phyloP scores from a whole-genome alignment of 2,329 filamentous ascomycete genomes.

The Xylaria sp. region DNA sequence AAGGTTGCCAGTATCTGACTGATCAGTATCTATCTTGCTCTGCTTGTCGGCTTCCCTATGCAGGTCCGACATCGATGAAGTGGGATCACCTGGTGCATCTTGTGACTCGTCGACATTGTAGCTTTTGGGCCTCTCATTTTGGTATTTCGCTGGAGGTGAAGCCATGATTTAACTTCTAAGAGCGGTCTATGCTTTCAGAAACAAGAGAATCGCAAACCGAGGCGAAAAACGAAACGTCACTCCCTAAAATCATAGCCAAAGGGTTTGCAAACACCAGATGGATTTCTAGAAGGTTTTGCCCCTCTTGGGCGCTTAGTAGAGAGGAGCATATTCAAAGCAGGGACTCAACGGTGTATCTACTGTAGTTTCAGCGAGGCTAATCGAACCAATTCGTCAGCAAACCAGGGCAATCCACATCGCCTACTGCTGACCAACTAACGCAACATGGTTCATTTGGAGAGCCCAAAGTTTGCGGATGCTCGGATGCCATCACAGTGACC shows the following conservation, averaged over 20 bases:
- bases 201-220: neutral
- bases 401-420: neutral
- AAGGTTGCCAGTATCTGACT: conserved; percentile 42
- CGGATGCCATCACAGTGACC: conserved; percentile 11
- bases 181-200: neutral
- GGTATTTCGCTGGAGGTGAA: neutral
- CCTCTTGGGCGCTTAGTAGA: neutral
- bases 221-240: neutral
- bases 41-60: conserved; percentile 1
- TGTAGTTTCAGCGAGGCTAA: neutral
- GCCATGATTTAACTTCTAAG: conserved; percentile 7
- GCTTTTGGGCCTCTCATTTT: neutral
- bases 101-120: neutral
- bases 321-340: neutral
- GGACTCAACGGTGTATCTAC: neutral
- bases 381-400: neutral
- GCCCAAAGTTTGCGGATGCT: conserved; percentile 12
- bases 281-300: neutral
- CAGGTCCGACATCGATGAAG: neutral
- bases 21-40: neutral
- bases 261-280: neutral
- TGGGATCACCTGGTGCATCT: neutral
- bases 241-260: neutral
- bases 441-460: conserved; percentile 1
- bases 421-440: neutral